Percentiles rank a stretch among this genome's conserved stretches.
Evolutionary conservation across 768 basidiomycete species (phyloP).

Genomic region (Steccherinum ochraceum): DNA sequence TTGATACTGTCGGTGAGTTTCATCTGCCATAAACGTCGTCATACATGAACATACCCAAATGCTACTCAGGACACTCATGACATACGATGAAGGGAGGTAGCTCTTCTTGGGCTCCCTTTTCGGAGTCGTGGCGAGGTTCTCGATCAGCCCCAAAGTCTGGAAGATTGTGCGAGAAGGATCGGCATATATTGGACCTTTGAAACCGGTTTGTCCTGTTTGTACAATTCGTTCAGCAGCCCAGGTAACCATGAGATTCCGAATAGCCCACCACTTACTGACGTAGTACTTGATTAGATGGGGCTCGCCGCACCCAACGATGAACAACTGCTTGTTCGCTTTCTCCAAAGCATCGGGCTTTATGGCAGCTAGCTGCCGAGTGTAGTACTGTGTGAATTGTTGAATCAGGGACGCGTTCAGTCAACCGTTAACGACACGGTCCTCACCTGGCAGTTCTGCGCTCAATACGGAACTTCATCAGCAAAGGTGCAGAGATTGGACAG

Average conservation of each 20-base stretch:
- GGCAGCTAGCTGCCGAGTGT: conserved; percentile 39
- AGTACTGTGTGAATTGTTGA: conserved; percentile 28
- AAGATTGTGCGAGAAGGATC: conserved; percentile 60
- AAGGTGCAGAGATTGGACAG: not conserved
- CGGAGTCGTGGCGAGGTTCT: conserved; percentile 40
- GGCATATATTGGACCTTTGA: conserved; percentile 49
- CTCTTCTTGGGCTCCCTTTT: conserved; percentile 36
- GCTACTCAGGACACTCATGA: conserved; percentile 31
- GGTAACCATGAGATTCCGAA: not conserved
- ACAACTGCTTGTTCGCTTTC: conserved; percentile 33
- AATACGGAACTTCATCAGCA: not conserved
- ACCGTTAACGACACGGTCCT: not conserved
- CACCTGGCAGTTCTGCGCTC: conserved; percentile 38
- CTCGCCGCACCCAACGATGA: conserved; percentile 58
- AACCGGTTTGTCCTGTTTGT: conserved; percentile 10
- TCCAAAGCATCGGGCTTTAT: conserved; percentile 36
- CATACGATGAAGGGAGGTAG: conserved; percentile 32
- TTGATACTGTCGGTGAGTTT: too few relatives aligned
- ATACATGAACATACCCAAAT: conserved; percentile 41
- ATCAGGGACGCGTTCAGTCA: not conserved
- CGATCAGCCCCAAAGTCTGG: conserved; percentile 51
- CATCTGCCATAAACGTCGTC: too few relatives aligned
- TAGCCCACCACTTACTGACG: conserved; percentile 27
- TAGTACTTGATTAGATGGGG: conserved; percentile 45
- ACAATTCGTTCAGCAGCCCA: not conserved